Conservation (phyloP, 495 filamentous ascomycete species). For the Podospora bellae-mahoneyi region DNA sequence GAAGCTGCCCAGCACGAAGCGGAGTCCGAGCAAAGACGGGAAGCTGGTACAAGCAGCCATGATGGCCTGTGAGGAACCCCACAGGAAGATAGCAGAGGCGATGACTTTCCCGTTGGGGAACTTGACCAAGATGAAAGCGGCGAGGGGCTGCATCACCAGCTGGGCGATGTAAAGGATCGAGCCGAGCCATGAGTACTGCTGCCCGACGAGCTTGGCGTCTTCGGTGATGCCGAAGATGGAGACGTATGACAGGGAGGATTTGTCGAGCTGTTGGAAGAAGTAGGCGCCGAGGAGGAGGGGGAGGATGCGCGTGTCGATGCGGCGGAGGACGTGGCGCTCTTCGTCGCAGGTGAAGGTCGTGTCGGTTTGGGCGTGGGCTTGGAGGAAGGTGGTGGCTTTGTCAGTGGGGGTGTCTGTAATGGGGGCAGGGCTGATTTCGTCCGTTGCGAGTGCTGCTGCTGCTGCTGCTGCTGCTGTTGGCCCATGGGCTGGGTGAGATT, state of each 20-base stretch:
- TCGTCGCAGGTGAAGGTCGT: constrained; percentile 38
- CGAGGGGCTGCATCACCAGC: constrained; percentile 44
- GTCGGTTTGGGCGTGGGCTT: constrained; percentile 34
- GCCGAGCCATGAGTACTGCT: constrained; percentile 49
- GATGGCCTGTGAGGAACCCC: constrained; percentile 39
- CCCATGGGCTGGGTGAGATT: neutral
- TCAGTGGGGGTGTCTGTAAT: constrained; percentile 24
- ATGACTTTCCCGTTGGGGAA: constrained; percentile 46
- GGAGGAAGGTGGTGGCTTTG: constrained; percentile 44
- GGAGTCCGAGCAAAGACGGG: constrained; percentile 41
- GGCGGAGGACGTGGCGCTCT: constrained; percentile 37
- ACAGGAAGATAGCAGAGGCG: constrained; percentile 39
- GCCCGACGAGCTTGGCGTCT: constrained; percentile 46
- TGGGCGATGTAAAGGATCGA: constrained; percentile 45
- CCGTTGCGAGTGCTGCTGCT: neutral
- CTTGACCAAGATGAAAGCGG: constrained; percentile 50
- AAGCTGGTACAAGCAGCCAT: constrained; percentile 45
- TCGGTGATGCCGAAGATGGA: constrained; percentile 54
- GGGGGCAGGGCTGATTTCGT: constrained; percentile 28
- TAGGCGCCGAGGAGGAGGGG: constrained; percentile 51
- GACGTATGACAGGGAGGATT: constrained; percentile 47
- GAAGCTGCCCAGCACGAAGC: constrained; percentile 44
- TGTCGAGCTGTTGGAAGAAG: constrained; percentile 55
- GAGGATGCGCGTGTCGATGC: constrained; percentile 49
- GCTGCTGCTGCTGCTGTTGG: neutral